A percentile compares a stretch with the other conserved stretches of the same genome.
Evolutionary conservation across 2,329 filamentous ascomycete species (phyloP).

Genomic region (Exophiala oligosperma): DNA sequence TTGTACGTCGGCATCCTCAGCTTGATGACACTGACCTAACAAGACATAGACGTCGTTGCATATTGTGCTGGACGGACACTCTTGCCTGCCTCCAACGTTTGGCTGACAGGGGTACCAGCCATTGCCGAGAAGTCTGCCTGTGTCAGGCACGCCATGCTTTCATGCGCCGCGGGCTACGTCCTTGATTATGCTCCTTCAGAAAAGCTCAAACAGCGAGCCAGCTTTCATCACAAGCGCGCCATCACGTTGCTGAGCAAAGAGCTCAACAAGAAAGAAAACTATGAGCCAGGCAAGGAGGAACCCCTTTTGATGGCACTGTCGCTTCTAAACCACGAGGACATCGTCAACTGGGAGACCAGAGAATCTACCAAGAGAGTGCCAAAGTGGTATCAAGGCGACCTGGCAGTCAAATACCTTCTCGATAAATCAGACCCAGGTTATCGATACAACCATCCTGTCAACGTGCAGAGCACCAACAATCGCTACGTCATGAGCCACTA

Average conservation of each 20-base stretch:
- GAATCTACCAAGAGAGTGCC: neutral
- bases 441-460: slow-evolving; percentile 1
- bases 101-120: slow-evolving; percentile 10
- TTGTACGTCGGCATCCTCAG: neutral
- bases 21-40: neutral
- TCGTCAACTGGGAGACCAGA: neutral
- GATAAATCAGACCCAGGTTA: slow-evolving; percentile 8
- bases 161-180: slow-evolving; percentile 13
- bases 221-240: slow-evolving; percentile 1
- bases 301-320: neutral
- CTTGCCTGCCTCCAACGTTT: slow-evolving; percentile 15
- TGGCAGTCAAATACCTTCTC: slow-evolving; percentile 1
- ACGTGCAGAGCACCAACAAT: slow-evolving; percentile 6
- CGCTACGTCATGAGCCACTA: neutral
- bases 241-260: neutral
- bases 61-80: slow-evolving; percentile 18
- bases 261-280: neutral
- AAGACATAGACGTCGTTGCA: slow-evolving; percentile 5
- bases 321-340: neutral
- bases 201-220: neutral
- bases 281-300: neutral
- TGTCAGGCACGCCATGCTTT: slow-evolving; percentile 17
- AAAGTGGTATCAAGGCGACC: slow-evolving; percentile 1
- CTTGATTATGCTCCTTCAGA: slow-evolving; percentile 13
- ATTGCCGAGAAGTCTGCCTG: slow-evolving; percentile 6